Evolutionary conservation across 371 early-diverging fungal genomes (phyloP), one percentile per base, ranked within the genome.

Genomic region (Apophysomyces variabilis): DNA sequence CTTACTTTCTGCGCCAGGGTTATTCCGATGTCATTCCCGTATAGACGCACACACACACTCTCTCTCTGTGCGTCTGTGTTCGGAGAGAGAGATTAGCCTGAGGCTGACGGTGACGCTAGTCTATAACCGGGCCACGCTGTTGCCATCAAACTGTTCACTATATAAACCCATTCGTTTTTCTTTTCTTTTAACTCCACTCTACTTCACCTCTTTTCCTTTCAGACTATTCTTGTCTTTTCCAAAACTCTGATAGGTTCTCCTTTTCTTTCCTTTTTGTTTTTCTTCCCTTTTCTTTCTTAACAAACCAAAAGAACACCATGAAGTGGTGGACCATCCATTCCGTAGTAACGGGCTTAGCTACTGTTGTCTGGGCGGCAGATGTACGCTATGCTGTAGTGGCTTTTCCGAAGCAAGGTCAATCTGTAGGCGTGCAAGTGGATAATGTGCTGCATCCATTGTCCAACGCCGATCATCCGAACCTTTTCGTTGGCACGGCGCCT

Each of bases 321-420:
- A 47, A 50, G 37, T 54, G n/a, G 47, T 46, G 36, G 54, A 38
- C 57, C 13, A 18, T 63, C 43, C 32, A 16, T 58, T 38, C 54
- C 54, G 5, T 50, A 5, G 8, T 58, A 6, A 58, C 37, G 7
- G 38, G 58, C n/a, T 36, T 38, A 54, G 60, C 13, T 13, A 21
- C 56, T 16, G 65, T 61, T 18, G 60, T 60, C 3, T 65, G 62
- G 59, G 70, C 69, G 44, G 77, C 69, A 3, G 71, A 78, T 72
- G 77, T 77, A 9, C 68, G 70, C 46, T 82, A 78, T 54, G 69
- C 75, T 14, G 79, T 82, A 7, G 62, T 82, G 16, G 79, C 82
- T 26, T 82, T 82, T 58, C 82, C 82, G 57, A 36, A 38, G 12
- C 67, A 57, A 9, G 73, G 62, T 36, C 66, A 71, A 67, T 63